phyloP scores from a whole-genome alignment of 2,329 filamentous ascomycete genomes.

The Botrytis paeoniae region DNA sequence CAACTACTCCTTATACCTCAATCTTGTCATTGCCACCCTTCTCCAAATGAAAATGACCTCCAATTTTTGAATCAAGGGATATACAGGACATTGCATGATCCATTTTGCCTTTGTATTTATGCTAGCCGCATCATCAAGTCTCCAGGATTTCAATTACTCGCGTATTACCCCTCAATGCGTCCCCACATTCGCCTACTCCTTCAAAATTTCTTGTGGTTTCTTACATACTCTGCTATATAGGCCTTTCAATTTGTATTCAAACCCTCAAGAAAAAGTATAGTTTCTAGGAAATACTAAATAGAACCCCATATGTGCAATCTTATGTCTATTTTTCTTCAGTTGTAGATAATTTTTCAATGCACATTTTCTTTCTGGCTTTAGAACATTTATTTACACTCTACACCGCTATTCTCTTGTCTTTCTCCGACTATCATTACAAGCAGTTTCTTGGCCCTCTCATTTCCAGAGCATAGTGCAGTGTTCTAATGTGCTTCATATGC shows the following conservation, averaged over 20 bases:
- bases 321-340: not conserved
- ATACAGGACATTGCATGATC: not conserved
- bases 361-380: not conserved
- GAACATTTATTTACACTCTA: not conserved
- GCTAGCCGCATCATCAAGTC: not conserved
- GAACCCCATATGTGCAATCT: not conserved
- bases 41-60: not conserved
- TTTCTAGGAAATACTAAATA: not conserved
- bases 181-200: not conserved
- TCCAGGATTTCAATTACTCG: not conserved
- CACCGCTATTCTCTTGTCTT: fast-evolving
- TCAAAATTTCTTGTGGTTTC: not conserved
- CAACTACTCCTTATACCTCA: not conserved
- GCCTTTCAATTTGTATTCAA: not conserved
- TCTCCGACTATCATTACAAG: fast-evolving
- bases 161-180: not conserved
- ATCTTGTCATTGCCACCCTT: not conserved
- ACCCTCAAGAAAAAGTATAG: not conserved
- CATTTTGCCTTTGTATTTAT: not conserved
- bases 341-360: not conserved
- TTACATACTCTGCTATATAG: fast-evolving
- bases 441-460: not conserved
- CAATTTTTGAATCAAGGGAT: not conserved
- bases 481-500: not conserved
- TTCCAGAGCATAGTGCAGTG: not conserved